Base-by-base conservation (phyloP, 768 basidiomycete genomes). In the Astraeus odoratus region DNA sequence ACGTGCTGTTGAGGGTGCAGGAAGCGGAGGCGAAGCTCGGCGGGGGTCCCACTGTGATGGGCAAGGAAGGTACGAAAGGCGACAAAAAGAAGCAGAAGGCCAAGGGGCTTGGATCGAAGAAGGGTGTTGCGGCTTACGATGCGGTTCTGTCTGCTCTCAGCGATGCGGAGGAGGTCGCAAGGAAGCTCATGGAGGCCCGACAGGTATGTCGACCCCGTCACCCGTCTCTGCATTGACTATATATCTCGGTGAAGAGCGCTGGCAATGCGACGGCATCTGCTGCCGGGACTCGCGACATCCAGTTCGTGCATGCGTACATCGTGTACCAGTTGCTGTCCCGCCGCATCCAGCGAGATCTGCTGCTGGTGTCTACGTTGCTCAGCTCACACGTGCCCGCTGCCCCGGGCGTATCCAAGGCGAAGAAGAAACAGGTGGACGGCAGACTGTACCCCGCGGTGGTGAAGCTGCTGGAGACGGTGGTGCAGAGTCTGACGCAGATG, bases 401-500 rank as follows among this genome's bases (percentile, higher is more conserved):
- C 19, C 35, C 34, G 43, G 49, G 29, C 13, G 55, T 23, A 34
- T 18, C 57, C 44, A 67, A 67, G 59, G 49, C 59, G 15, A 64
- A 57, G 34, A 67, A 70, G 49, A 72, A 74, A 43, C 68, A 74
- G n/a, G 73, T 83, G 4, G 86, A 91, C 51, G 73, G 71, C 19
- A 76, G 86, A 41, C 67, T 85, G n/a, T 88, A 79, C 57, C 90
- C 91, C 5, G 91, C 87, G 0, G 72, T 95, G 7, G 84, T 96
- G 61, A 95, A 95, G 64, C 68, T 89, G 8, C 77, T 90, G 34
- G 93, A 96, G 63, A 83, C 86, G 2, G 75, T 90, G 24, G 64
- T 95, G 16, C 91, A 95, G 66, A 85, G 83, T 56, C 67, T 96
- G 36, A 78, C 79, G 43, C 88, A 91, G 62, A 86, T 95, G 80